Percentiles rank a stretch among this genome's conserved stretches.
Evolutionary conservation across 805 yeast genomes (phyloP).

Genomic region (Torulaspora gathmanii): DNA sequence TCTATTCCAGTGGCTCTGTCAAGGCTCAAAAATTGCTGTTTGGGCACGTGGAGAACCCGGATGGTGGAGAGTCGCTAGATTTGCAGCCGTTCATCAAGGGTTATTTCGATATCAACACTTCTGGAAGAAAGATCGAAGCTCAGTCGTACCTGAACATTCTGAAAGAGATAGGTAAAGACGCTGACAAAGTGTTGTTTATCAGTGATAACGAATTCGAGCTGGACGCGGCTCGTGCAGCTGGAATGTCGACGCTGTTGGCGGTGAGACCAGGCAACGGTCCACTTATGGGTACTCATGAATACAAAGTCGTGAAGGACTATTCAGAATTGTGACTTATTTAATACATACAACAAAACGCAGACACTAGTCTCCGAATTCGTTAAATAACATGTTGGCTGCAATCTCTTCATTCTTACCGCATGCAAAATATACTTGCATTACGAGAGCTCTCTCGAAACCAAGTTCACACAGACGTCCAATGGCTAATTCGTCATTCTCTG

Average conservation of each 20-base stretch:
- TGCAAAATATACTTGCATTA: conserved; percentile 91
- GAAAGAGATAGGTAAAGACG: conserved; percentile 20
- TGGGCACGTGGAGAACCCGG: conserved; percentile 48
- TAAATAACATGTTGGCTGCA: conserved; percentile 87
- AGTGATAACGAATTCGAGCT: conserved; percentile 81
- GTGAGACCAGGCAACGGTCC: conserved; percentile 72
- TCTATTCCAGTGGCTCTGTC: conserved; percentile 87
- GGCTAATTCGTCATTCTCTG: conserved; percentile 86
- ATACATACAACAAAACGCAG: conserved; percentile 3
- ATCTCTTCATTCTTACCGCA: conserved; percentile 97
- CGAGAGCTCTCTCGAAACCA: conserved; percentile 85
- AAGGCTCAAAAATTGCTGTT: conserved; percentile 81
- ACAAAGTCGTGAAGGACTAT: conserved; percentile 21
- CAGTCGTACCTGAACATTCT: conserved; percentile 57
- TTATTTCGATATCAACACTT: conserved; percentile 80
- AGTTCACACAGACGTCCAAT: conserved; percentile 83
- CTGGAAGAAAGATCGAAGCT: conserved; percentile 63
- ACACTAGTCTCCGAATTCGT: conserved; percentile 44
- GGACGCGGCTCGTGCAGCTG: conserved; percentile 65
- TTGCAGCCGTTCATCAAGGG: conserved; percentile 52
- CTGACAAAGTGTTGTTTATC: conserved; percentile 50
- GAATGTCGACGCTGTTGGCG: conserved; percentile 55
- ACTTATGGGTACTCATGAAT: conserved; percentile 38
- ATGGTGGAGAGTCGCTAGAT: conserved; percentile 38
- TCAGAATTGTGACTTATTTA: conserved; percentile 25